phyloP scores from a whole-genome alignment of 2,329 filamentous ascomycete genomes.

The Fulvia fulva region DNA sequence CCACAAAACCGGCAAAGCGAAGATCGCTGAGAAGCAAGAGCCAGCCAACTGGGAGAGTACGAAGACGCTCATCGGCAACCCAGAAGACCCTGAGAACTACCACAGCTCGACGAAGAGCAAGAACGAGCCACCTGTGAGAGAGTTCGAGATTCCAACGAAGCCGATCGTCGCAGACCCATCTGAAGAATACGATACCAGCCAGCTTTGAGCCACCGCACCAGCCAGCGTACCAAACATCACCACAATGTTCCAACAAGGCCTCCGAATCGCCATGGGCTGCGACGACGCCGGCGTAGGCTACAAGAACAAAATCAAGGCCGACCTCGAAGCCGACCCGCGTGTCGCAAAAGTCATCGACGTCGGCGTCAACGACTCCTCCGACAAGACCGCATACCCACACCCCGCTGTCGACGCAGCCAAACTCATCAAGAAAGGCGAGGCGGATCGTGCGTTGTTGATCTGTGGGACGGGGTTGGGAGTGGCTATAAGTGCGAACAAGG shows the following conservation, averaged over 20 bases:
- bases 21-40: constrained; percentile 34
- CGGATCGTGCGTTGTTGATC: constrained; percentile 75
- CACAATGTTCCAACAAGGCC: constrained; percentile 18
- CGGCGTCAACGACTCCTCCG: constrained; percentile 60
- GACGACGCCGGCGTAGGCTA: constrained; percentile 73
- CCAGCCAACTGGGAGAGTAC: constrained; percentile 30
- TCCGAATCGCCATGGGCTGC: constrained; percentile 59
- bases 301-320: constrained; percentile 72
- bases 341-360: constrained; percentile 70
- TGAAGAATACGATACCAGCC: constrained; percentile 31
- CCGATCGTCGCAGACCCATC: constrained; percentile 13
- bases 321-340: constrained; percentile 63
- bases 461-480: constrained; percentile 85
- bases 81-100: constrained; percentile 20
- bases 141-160: constrained; percentile 14
- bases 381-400: constrained; percentile 80
- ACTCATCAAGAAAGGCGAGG: constrained; percentile 59
- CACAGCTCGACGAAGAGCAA: constrained; percentile 32
- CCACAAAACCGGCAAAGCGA: constrained; percentile 35
- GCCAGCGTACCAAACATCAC: constrained; percentile 12
- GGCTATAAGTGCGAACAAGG: constrained; percentile 84
- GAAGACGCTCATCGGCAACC: constrained; percentile 36
- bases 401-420: constrained; percentile 69
- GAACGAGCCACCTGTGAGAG: constrained; percentile 17
- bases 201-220: constrained; percentile 22